Percentiles rank a stretch among this genome's conserved stretches.
These are phyloP conservation scores for Sistotremastrum suecicum DNA, from an alignment of 768 basidiomycete species.

Conservation along the genomic window DNA sequence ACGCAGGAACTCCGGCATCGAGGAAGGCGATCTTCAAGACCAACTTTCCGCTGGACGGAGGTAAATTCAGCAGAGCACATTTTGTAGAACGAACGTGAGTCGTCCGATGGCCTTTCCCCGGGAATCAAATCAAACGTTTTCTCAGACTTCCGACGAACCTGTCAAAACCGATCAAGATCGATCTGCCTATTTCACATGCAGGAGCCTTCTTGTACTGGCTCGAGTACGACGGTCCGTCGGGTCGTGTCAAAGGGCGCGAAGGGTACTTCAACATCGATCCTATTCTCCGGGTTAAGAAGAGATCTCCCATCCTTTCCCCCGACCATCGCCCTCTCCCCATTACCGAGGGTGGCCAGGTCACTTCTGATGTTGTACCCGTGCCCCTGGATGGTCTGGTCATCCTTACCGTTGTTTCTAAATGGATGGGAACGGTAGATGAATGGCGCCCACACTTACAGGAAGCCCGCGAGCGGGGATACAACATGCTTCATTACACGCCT, in stretches of 20 bases:
- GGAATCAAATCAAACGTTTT: conserved; percentile 5
- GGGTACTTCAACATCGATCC: conserved; percentile 98
- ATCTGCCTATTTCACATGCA: conserved; percentile 91
- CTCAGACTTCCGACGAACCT: conserved; percentile 71
- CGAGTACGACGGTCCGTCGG: conserved; percentile 64
- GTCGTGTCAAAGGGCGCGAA: conserved; percentile 66
- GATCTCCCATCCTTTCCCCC: conserved; percentile 56
- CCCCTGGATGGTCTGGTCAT: conserved; percentile 83
- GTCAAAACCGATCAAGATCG: conserved; percentile 83
- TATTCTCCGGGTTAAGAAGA: conserved; percentile 58
- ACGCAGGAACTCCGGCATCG: conserved; percentile 84
- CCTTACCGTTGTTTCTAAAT: conserved; percentile 88
- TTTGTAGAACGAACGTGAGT: conserved; percentile 68
- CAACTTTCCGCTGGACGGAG: conserved; percentile 93
- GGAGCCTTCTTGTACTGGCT: conserved; percentile 95
- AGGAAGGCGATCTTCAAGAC: conserved; percentile 89
- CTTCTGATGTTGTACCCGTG: conserved; percentile 43
- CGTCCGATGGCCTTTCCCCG: conserved; percentile 4
- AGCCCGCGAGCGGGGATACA: conserved; percentile 84
- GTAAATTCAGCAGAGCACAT: conserved; percentile 59
- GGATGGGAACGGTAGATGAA: conserved; percentile 78
- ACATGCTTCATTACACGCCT: conserved; percentile 96
- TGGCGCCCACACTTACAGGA: conserved; percentile 78
- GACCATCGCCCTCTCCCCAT: conserved; percentile 36
- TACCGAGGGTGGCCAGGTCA: conserved; percentile 37